Base-by-base conservation (phyloP, 2,329 filamentous ascomycete species). In the Corynespora cassiicola region DNA sequence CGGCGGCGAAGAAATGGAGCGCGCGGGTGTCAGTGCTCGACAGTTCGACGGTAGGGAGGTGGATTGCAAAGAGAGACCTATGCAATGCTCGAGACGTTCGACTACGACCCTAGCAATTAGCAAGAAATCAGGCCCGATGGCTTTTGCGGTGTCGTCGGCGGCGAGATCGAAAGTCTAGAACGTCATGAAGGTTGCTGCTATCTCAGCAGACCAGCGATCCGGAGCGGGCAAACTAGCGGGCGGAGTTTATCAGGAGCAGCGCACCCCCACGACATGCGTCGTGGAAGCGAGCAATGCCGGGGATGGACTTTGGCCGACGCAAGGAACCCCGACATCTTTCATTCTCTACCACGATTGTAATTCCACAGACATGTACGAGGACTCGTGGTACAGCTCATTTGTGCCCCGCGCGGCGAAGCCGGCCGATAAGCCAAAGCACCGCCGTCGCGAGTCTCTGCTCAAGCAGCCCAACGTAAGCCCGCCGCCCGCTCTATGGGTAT, bases 331-430 rank as follows among this genome's bases (percentile, higher is more conserved):
- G 22, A 26, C 24, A 24, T 28, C 33, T 18, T 6, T 15, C 17
- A n/a, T 19, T 17, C 3, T 17, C 16, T 24, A n/a, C 22, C n/a
- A 8, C n/a, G 22, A 8, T 24, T n/a, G 22, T 24, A 24, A 8
- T 7, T 24, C 18, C 20, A 11, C 39, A 40, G 37, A 52, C 53
- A 90, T 90, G 86, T 88, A 88, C 67, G 88, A 92, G 69, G 88
- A 92, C 68, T 84, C 86, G 19, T 92, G 88, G 87, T 90, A 91
- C 72, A 88, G 69, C 56, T 69, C 80, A 64, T 85, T 89, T 61
- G 81, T 88, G 50, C 80, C 86, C 17, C 81, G 86, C 38, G 70
- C 80, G 36, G 72, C 78, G 41, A 71, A 77, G 49, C 79, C 76
- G 54, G 68, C 73, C 16, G 71, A 75, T 25, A 58, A 69, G 39